Evolutionary conservation across 345 rosid genomes (phyloP), one percentile per base, ranked within the genome.

Genomic region (Arabidopsis suecica): DNA sequence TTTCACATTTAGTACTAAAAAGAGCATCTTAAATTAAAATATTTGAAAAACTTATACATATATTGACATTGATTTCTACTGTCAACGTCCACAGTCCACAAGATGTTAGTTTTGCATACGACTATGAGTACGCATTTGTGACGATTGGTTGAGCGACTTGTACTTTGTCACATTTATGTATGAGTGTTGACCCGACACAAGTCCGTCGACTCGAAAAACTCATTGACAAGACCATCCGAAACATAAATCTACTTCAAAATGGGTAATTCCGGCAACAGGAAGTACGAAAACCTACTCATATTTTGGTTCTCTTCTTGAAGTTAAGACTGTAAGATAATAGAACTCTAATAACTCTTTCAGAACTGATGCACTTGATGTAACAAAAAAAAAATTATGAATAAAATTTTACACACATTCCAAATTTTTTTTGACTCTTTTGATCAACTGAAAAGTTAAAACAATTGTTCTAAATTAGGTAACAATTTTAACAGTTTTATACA

Each of bases 51-150:
- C 57, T 13, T 45, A 33, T 11, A 20, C 30, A 37, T 23, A 14
- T 20, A 47, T 42, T 47, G 16, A 33, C 66, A 74, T 65, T 36
- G 65, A 57, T 45, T 65, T 23, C 32, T 45, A 74, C 48, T 33
- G 58, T 64, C 57, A 64, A 42, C 77, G 30, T 55, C 65, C 48
- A 54, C 65, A 34, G 33, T 55, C 65, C 48, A 54, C 65, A 34
- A 42, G 64, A 33, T 64, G 71, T 40, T 51, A 53, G 44, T 51
- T 41, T 42, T 30, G 54, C 69, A 44, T 62, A 42, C 64, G 64
- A 47, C 16, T 42, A 54, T 34, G 37, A 54, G 37, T 53, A 9
- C 5, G n/a, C 77, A 7, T 2, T 22, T 64, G 28, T 16, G 5
- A 47, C 41, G 41, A 56, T 65, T 47, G 72, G 66, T 47, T 36